Base-by-base conservation (phyloP, 139 green algal genomes). In the Nannochloris sp. region DNA sequence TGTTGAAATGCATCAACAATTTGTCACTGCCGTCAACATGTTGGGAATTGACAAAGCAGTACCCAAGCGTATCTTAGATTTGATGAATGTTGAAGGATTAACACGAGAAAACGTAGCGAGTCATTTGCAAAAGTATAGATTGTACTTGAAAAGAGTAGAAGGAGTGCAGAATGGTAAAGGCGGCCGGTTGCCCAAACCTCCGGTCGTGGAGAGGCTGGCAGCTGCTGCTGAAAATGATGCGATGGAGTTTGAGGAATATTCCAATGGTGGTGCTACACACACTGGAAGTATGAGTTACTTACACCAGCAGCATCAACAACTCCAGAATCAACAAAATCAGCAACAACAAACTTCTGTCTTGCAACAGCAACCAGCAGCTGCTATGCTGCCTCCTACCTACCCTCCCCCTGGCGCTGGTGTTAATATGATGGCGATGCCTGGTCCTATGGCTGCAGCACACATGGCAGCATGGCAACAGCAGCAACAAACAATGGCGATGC, bases 21-120 rank as follows among this genome's bases (percentile, higher is more conserved):
- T 98, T 83, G 90, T 97, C 12, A 83, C 88, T 25, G 92, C 92
- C 2, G 92, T 98, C 47, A 93, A 95, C 60, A 74, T 87, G 65
- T 79, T 98, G 34, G 92, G 92, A 24, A 81, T 98, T 7, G 91
- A 98, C 65, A 96, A 96, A 76, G 93, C 93, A 3, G 93, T 98
- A 27, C 93, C 93, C 6, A 98, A 98, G 80, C 83, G 89, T n/a
- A 98, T 98, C 33, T 68, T 98, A 56, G 91, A 97, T 61, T 73
- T 96, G 19, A 97, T 98, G 93, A 86, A 86, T 48, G 87, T 96
- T 44, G 79, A 89, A 7, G 90, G 92, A 2, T 72, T 98, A 15
- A 98, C 92, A 9, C 71, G 90, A 14, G 90, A 98, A 64, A 98
- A 98, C 69, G 92, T 98, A 23, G 92, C 92, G 32, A 89, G 72